phyloP scores from a whole-genome alignment of 2,329 filamentous ascomycete genomes.

The Fusarium oxysporum region DNA sequence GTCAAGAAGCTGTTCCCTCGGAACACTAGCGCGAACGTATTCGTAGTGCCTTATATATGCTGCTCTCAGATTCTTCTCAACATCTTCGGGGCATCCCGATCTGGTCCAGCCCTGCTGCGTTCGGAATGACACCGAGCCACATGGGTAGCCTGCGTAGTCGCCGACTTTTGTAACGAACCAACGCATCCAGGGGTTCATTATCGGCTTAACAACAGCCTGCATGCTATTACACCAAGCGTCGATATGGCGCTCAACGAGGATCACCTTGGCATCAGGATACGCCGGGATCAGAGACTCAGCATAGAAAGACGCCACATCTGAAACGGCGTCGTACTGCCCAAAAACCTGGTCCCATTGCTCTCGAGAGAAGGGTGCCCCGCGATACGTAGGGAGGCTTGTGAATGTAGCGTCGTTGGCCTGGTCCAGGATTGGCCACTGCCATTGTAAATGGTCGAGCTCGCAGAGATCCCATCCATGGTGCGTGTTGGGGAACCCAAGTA shows the following conservation, averaged over 20 bases:
- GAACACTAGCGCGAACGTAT: slow-evolving; percentile 39
- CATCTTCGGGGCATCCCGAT: not conserved
- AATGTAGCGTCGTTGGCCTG: slow-evolving; percentile 23
- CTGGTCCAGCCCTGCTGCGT: slow-evolving; percentile 21
- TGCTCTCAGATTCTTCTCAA: slow-evolving; percentile 12
- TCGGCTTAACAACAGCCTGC: not conserved
- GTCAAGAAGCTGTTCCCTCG: slow-evolving; percentile 44
- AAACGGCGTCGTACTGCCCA: slow-evolving; percentile 41
- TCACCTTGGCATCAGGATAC: slow-evolving; percentile 47
- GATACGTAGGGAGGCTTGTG: slow-evolving; percentile 30
- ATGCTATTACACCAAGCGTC: slow-evolving; percentile 46
- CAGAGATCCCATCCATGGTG: slow-evolving; percentile 30
- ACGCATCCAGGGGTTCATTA: not conserved
- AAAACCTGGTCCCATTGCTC: slow-evolving; percentile 43
- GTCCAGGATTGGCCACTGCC: slow-evolving; percentile 25
- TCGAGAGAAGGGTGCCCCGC: slow-evolving; percentile 29
- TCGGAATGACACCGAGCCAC: not conserved
- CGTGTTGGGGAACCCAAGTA: slow-evolving; percentile 20
- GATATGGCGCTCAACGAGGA: slow-evolving; percentile 46
- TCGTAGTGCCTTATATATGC: slow-evolving; percentile 46
- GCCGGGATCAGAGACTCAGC: slow-evolving; percentile 41
- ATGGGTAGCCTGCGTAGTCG: too few species aligned
- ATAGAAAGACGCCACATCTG: slow-evolving; percentile 43
- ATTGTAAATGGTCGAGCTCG: not conserved
- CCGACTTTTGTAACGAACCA: too few species aligned